Evolutionary conservation across 1,139 yeast genomes (phyloP), one percentile per base, ranked within the genome.

Genomic region (Pichia sp.): DNA sequence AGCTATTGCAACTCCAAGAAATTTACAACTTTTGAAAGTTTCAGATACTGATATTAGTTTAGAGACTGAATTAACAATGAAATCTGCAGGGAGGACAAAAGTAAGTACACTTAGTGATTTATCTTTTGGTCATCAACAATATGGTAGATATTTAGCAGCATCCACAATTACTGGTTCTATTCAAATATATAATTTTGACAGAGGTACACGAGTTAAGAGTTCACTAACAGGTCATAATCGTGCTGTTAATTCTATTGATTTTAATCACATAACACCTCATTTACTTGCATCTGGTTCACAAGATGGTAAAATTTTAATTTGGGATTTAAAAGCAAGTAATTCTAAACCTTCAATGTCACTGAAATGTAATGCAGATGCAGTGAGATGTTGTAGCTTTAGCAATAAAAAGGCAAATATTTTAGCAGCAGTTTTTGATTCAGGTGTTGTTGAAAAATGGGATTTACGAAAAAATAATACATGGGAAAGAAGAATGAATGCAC

Each of bases 361-460:
- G n/a, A 69, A 70, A 40, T 64, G 72, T 26, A 80, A 78, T 50
- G 67, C 80, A 11, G 93, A 82, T 54, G 79, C 84, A 1, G 76
- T 80, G 3, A 61, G 86, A 47, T 69, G 78, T 22, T 73, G 80
- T 48, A 80, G 78, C 52, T 76, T 74, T 55, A 75, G 80, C 13
- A 77, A 77, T 2, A 78, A 73, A 55, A 56, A 66, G 7, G 45
- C 60, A 5, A 65, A 64, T 45, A 69, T 69, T 38, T 63, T 80
- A 46, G 83, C 81, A 2, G 74, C 93, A 0, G 89, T 86, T 2
- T 93, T 86, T 61, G 98, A 93, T 57, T 80, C 89, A 1, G 99
- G 99, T 5, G 76, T 87, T 1, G 70, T 91, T 31, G 80, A 85
- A 54, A 79, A 83, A 51, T 89, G 87, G 77, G 99, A 91, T 61